Conservation (phyloP, 73 alveolate genomes). For the Tetrahymena elliotti region DNA sequence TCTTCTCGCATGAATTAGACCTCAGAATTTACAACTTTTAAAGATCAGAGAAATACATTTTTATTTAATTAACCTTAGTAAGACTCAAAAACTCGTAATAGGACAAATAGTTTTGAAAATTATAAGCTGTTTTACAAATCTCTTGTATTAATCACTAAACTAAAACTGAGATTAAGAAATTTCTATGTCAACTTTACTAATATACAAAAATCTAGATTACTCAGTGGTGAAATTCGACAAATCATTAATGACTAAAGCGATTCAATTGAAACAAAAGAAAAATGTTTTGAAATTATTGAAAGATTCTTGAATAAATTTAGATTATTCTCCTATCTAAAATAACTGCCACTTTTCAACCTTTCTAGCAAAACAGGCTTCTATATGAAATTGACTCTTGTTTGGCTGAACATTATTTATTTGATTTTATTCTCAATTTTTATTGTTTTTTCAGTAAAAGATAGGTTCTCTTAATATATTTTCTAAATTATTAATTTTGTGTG, state of each 20-base stretch:
- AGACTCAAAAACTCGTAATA: too few relatives aligned
- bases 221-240: background rate
- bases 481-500: background rate
- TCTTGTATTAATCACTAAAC: background rate
- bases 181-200: background rate
- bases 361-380: background rate
- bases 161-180: background rate
- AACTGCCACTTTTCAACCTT: background rate
- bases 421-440: background rate
- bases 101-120: background rate
- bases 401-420: background rate
- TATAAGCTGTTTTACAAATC: too few relatives aligned
- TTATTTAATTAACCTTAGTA: too few relatives aligned
- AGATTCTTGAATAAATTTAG: background rate
- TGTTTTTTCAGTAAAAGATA: background rate
- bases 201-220: background rate
- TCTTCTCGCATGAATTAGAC: background rate
- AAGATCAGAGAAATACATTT: background rate
- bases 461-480: background rate
- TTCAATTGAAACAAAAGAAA: background rate
- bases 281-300: background rate
- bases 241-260: background rate
- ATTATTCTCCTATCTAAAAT: background rate
- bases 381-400: too few relatives aligned
- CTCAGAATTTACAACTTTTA: too few relatives aligned